Evolutionary conservation across 371 early-diverging fungal genomes (phyloP).

Genomic region (Dinochytrium kinnereticum): DNA sequence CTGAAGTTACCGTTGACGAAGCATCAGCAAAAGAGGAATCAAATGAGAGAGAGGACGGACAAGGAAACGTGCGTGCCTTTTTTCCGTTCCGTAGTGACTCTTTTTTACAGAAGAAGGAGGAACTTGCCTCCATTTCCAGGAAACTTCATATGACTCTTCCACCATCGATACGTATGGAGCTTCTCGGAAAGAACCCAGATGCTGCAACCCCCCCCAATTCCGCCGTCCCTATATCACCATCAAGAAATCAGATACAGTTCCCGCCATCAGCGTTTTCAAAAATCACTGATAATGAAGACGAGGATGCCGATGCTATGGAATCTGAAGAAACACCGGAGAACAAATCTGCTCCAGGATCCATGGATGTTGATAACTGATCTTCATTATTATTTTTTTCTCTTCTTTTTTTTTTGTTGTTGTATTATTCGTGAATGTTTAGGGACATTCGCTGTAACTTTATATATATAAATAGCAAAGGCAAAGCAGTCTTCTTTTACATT

Average conservation of each 20-base stretch:
- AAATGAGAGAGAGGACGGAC: too few species aligned
- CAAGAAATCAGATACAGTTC: background rate
- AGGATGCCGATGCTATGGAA: background rate
- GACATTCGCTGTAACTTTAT: too few species aligned
- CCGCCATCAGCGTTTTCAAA: background rate
- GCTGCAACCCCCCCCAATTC: background rate
- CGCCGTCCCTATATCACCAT: background rate
- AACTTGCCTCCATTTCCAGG: background rate
- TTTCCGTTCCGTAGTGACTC: too few species aligned
- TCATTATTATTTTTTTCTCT: too few species aligned
- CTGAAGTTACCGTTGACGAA: background rate
- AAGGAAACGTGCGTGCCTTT: too few species aligned
- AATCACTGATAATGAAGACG: too few species aligned
- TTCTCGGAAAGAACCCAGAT: background rate
- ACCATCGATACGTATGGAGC: background rate
- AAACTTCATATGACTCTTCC: background rate
- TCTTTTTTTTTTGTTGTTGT: too few species aligned
- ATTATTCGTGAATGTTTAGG: too few species aligned
- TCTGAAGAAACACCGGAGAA: background rate
- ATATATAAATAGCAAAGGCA: too few species aligned
- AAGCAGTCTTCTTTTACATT: too few species aligned
- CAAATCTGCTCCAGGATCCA: background rate
- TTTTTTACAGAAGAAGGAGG: background rate
- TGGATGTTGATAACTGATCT: conserved; percentile 1
- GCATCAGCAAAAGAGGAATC: too few species aligned